Evolutionary conservation across 352 stramenopile species (phyloP), one percentile per base, ranked within the genome.

Genomic region (Phytophthora constricta): DNA sequence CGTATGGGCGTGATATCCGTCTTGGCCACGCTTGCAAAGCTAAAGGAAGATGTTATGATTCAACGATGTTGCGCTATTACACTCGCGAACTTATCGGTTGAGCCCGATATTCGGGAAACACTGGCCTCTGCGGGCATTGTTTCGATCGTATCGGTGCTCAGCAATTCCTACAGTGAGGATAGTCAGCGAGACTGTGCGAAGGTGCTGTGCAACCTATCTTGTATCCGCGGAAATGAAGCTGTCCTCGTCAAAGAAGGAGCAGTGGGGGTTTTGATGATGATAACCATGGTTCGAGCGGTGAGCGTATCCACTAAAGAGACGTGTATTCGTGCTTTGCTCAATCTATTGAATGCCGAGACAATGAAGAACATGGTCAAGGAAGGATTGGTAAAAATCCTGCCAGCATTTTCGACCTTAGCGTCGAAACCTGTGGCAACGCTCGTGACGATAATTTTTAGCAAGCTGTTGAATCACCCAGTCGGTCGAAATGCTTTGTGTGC

Each of bases 91-190:
- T 63, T 92, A 2, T 90, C 84, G 0, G 77, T 74, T 0, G 81
- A 90, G 28, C 65, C 68, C 1, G 64, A 72, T 4, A 84, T 91
- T 23, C 79, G 85, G 34, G 37, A 72, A 19, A 72, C 83, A 0
- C 69, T 93, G 7, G 67, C 86, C 0, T 77, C 62, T 26, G 76
- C 86, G 0, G 71, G 77, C 3, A 85, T 77, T 25, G 78, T 93
- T 0, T 56, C 68, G 1, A 77, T 92, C 5, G 68, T 93, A 14
- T 62, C 82, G 1, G 56, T 82, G 1, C 68, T 92, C 4, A 94
- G 84, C 62, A 90, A 94, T 43, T 92, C 84, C 11, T 93, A 94
- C 72, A 95, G 87, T 41, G 87, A 93, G 74, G 83, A 92, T 20
- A 91, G 72, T 26, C 87, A 95, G 56, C 76, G 82, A 5, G 84